A percentile compares a stretch with the other conserved stretches of the same genome.
These are phyloP conservation scores for Phytomonas sp. DNA, from an alignment of 208 protist species.

Conservation along the genomic window DNA sequence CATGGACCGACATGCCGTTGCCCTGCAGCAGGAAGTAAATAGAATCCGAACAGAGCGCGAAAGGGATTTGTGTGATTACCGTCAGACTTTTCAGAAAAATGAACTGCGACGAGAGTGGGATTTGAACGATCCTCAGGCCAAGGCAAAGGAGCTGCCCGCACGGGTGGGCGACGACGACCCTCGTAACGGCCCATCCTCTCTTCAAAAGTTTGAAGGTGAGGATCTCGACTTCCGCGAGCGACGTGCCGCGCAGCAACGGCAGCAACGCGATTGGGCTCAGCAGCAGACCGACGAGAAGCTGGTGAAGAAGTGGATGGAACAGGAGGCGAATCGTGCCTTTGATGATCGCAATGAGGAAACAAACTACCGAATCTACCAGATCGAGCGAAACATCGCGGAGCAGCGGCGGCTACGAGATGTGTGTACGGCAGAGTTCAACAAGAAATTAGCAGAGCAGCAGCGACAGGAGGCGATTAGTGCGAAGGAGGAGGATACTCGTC, in stretches of 20 bases:
- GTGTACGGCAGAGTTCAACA: constrained; percentile 85
- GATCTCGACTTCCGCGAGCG: constrained; percentile 77
- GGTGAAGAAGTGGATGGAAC: constrained; percentile 90
- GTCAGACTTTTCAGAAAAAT: constrained; percentile 82
- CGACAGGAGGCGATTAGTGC: constrained; percentile 57
- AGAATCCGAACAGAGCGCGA: constrained; percentile 61
- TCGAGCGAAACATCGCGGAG: constrained; percentile 68
- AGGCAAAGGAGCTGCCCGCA: constrained; percentile 74
- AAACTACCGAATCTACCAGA: constrained; percentile 67
- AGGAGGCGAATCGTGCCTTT: constrained; percentile 68
- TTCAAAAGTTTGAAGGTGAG: constrained; percentile 91
- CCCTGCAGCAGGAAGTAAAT: constrained; percentile 84
- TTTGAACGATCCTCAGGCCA: constrained; percentile 81
- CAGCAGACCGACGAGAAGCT: constrained; percentile 88
- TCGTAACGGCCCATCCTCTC: constrained; percentile 62
- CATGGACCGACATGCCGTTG: constrained; percentile 81
- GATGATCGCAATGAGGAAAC: constrained; percentile 85
- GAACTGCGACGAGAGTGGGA: constrained; percentile 83
- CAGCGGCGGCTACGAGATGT: constrained; percentile 56
- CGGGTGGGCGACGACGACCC: constrained; percentile 87
- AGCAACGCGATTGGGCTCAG: constrained; percentile 78
- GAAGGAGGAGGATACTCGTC: constrained; percentile 71
- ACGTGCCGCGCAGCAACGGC: constrained; percentile 61
- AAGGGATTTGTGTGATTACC: constrained; percentile 79
- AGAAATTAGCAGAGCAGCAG: constrained; percentile 82